phyloP scores from a whole-genome alignment of 2,329 filamentous ascomycete species.

The Stagonosporopsis vannaccii region DNA sequence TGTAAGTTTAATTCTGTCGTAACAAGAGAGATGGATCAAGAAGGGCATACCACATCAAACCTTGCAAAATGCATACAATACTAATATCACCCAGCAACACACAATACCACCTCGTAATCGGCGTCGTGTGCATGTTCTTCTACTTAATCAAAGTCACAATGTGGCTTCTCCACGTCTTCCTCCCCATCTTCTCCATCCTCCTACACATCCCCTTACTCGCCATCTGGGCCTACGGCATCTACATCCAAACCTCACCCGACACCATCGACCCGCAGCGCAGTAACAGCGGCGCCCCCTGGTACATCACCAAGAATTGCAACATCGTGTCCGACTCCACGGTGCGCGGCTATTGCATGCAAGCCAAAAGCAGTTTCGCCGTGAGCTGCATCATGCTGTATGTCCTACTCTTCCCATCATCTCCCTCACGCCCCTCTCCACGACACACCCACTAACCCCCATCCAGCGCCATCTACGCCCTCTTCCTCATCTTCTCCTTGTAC shows the following conservation, averaged over 20 bases:
- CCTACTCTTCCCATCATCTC: neutral
- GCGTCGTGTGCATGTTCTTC: slow-evolving; percentile 77
- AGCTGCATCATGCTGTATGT: slow-evolving; percentile 74
- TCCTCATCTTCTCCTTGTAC: slow-evolving; percentile 67
- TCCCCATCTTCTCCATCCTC: slow-evolving; percentile 68
- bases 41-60: neutral
- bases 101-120: slow-evolving; percentile 77
- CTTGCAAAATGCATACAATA: neutral
- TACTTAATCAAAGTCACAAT: slow-evolving; percentile 73
- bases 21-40: neutral
- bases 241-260: slow-evolving; percentile 77
- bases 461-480: slow-evolving; percentile 67
- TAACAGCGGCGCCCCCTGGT: slow-evolving; percentile 73
- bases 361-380: slow-evolving; percentile 71
- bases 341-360: slow-evolving; percentile 68
- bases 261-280: slow-evolving; percentile 69
- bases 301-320: slow-evolving; percentile 73
- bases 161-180: slow-evolving; percentile 75
- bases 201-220: slow-evolving; percentile 65
- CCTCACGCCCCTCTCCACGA: neutral
- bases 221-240: slow-evolving; percentile 71
- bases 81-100: slow-evolving; percentile 64
- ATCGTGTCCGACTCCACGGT: slow-evolving; percentile 64
- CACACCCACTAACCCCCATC: slow-evolving; percentile 7
- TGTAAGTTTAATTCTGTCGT: slow-evolving; percentile 60